These are phyloP conservation scores for Globisporangium camurandrum DNA, from an alignment of 352 stramenopile species.

Conservation along the genomic window DNA sequence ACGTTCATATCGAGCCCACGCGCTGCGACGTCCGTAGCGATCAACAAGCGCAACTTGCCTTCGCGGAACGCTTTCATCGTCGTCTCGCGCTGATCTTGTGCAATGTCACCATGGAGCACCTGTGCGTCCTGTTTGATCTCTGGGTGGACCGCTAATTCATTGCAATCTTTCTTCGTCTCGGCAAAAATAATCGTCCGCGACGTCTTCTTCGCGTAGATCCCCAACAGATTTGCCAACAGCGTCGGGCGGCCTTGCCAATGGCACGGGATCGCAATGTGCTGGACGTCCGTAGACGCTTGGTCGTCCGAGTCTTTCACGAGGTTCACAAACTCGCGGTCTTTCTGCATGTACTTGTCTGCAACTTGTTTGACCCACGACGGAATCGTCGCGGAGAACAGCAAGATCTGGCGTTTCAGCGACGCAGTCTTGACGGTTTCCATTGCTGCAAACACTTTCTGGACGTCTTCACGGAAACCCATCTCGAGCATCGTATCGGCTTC, in stretches of 20 bases:
- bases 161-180: constrained; percentile 93
- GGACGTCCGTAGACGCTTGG: constrained; percentile 87
- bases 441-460: constrained; percentile 89
- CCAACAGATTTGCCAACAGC: constrained; percentile 64
- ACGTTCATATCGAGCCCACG: constrained; percentile 97
- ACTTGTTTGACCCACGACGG: constrained; percentile 90
- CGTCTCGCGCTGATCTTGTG: constrained; percentile 94
- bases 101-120: constrained; percentile 96
- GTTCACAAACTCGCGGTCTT: constrained; percentile 86
- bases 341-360: constrained; percentile 86
- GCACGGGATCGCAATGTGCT: constrained; percentile 91
- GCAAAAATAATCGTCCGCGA: constrained; percentile 92
- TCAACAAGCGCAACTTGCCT: constrained; percentile 91
- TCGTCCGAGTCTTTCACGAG: constrained; percentile 87
- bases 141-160: constrained; percentile 87
- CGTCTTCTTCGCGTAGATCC: constrained; percentile 84
- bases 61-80: constrained; percentile 97
- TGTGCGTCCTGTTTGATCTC: constrained; percentile 84
- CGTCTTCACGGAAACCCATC: constrained; percentile 94
- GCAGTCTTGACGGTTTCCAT: constrained; percentile 69
- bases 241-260: constrained; percentile 85
- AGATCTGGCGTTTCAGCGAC: constrained; percentile 60
- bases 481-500: constrained; percentile 95
- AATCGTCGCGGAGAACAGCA: constrained; percentile 94
- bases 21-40: constrained; percentile 96